These are phyloP conservation scores for Dovyalis caffra DNA, from an alignment of 345 rosid species.

Conservation along the genomic window DNA sequence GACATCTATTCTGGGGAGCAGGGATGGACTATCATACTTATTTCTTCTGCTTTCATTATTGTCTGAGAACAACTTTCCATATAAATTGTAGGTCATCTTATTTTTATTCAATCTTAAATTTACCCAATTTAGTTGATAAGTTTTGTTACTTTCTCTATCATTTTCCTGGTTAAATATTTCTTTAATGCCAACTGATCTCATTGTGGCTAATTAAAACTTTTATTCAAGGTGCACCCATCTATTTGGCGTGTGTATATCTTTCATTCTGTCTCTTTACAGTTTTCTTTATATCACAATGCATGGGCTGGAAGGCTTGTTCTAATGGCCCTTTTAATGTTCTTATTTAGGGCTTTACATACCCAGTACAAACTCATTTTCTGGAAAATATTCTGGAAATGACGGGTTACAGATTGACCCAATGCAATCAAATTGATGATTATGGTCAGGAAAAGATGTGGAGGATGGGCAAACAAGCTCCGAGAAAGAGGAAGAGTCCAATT, in stretches of 20 bases:
- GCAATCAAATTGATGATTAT: constrained; percentile 88
- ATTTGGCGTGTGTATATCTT: not conserved
- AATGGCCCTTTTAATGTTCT: constrained; percentile 23
- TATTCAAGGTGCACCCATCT: not conserved
- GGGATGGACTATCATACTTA: too few relatives aligned
- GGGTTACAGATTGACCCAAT: constrained; percentile 65
- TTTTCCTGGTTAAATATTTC: too few relatives aligned
- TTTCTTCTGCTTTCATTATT: too few relatives aligned
- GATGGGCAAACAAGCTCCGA: constrained; percentile 72
- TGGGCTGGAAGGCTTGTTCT: not conserved
- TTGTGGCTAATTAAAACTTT: not conserved
- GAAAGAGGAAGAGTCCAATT: constrained; percentile 86
- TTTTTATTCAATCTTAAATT: too few relatives aligned
- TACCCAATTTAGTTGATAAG: too few relatives aligned
- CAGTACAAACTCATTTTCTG: constrained; percentile 68
- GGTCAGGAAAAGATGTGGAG: constrained; percentile 91
- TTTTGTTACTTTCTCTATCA: too few relatives aligned
- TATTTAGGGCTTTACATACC: constrained; percentile 76
- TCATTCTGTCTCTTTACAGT: not conserved
- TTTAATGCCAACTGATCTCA: too few relatives aligned
- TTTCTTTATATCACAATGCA: not conserved
- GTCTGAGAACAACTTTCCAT: too few relatives aligned
- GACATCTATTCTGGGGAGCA: too few relatives aligned
- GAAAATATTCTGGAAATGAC: constrained; percentile 79
- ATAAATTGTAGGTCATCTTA: too few relatives aligned